These are phyloP conservation scores for Globisporangium cystogenes DNA, from an alignment of 352 stramenopile species.

Conservation along the genomic window DNA sequence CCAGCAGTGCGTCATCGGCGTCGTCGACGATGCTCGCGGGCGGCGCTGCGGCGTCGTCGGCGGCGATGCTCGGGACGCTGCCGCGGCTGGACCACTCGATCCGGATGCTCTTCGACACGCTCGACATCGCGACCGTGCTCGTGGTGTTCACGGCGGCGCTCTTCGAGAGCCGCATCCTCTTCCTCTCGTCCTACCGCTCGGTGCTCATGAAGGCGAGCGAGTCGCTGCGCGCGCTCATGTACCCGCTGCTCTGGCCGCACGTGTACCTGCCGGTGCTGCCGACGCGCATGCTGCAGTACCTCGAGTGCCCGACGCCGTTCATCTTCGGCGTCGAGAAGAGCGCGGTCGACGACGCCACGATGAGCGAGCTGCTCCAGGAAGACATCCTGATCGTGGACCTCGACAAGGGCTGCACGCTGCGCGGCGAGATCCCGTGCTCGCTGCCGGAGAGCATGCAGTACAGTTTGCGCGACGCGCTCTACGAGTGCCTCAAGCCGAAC, in stretches of 20 bases:
- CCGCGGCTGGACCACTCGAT: conserved; percentile 72
- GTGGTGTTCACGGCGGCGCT: conserved; percentile 74
- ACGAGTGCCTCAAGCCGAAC: conserved; percentile 64
- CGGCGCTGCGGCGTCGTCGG: conserved; percentile 20
- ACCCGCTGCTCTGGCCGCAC: conserved; percentile 82
- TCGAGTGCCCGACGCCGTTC: conserved; percentile 84
- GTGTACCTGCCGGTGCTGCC: conserved; percentile 83
- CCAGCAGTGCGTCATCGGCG: conserved; percentile 7
- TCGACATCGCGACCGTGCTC: conserved; percentile 70
- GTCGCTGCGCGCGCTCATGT: conserved; percentile 77
- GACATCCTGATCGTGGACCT: conserved; percentile 74
- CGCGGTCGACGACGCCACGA: conserved; percentile 47
- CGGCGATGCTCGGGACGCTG: conserved; percentile 36
- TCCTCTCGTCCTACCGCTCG: conserved; percentile 76
- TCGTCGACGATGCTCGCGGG: conserved; percentile 8
- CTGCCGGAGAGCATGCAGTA: conserved; percentile 43
- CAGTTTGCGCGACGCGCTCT: conserved; percentile 42
- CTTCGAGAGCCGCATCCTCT: conserved; percentile 74
- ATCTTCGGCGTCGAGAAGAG: conserved; percentile 77
- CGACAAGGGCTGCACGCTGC: conserved; percentile 53
- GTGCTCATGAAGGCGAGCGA: conserved; percentile 81
- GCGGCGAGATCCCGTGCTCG: conserved; percentile 42
- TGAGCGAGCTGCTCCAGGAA: conserved; percentile 39
- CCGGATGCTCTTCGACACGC: conserved; percentile 72
- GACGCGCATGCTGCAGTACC: conserved; percentile 71